A percentile compares a stretch with the other conserved stretches of the same genome.
phyloP scores from a whole-genome alignment of 2,329 filamentous ascomycete species.

The Blumeria graminis region DNA sequence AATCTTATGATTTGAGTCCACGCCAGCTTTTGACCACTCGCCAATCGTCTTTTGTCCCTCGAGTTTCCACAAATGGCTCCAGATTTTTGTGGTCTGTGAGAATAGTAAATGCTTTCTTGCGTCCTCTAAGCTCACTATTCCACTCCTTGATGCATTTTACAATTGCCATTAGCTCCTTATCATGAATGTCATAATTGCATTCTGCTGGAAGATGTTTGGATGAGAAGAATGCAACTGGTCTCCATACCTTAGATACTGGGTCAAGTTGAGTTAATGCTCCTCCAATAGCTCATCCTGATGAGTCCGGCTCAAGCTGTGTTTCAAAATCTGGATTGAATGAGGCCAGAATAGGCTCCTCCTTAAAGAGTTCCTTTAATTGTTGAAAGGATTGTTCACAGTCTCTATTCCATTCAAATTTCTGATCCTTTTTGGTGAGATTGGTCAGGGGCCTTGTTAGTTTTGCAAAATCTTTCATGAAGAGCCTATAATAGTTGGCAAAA shows the following conservation, averaged over 20 bases:
- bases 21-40: no score
- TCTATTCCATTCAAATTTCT: not conserved
- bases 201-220: not conserved
- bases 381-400: not conserved
- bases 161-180: not conserved
- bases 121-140: not conserved
- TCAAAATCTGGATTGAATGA: not conserved
- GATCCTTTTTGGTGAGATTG: not conserved
- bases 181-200: not conserved
- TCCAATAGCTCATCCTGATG: not conserved
- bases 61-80: no score
- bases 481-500: not conserved
- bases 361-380: not conserved
- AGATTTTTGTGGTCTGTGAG: not conserved
- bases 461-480: not conserved
- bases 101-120: not conserved
- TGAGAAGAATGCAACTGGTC: not conserved
- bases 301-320: not conserved
- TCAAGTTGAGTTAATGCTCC: not conserved
- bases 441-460: not conserved
- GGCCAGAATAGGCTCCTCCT: not conserved
- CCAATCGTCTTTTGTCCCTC: no score
- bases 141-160: not conserved
- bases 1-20: no score
- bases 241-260: not conserved